phyloP scores from a whole-genome alignment of 805 yeast species.

The Yamadazyma takamatsuzukensis region DNA sequence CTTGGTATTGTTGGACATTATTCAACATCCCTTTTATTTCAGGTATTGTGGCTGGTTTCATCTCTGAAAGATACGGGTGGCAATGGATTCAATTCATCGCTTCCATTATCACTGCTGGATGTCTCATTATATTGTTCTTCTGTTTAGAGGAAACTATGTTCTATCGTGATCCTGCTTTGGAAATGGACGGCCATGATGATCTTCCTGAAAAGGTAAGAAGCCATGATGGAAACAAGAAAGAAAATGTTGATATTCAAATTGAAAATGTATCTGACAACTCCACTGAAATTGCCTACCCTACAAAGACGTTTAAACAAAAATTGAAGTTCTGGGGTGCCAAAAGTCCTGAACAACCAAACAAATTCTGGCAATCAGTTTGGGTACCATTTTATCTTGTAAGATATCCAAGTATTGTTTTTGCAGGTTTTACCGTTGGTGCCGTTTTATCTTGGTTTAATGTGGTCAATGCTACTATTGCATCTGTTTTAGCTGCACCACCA shows the following conservation, averaged over 20 bases:
- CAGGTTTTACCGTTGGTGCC: conserved; percentile 19
- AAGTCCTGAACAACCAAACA: conserved; percentile 8
- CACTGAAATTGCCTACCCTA: conserved; percentile 3
- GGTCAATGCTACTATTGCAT: conserved; percentile 20
- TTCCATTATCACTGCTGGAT: conserved; percentile 23
- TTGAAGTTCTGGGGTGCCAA: conserved; percentile 14
- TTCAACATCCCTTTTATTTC: conserved; percentile 28
- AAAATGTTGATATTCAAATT: conserved; percentile 4
- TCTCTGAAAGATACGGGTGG: conserved; percentile 22
- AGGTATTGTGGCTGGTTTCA: conserved; percentile 29
- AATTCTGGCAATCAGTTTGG: conserved; percentile 11
- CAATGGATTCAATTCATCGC: conserved; percentile 29
- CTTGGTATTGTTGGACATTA: conserved; percentile 24
- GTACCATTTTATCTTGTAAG: conserved; percentile 17
- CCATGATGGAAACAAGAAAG: neutral
- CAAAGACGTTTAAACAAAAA: conserved; percentile 8
- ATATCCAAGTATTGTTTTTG: conserved; percentile 17
- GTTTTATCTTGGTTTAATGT: conserved; percentile 21
- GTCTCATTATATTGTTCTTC: conserved; percentile 22
- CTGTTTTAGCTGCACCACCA: conserved; percentile 14
- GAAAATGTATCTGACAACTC: conserved; percentile 1
- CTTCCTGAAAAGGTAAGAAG: conserved; percentile 10
- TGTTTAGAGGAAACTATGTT: conserved; percentile 33
- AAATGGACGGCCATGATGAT: conserved; percentile 8
- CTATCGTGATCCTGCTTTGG: conserved; percentile 9